phyloP scores from a whole-genome alignment of 2,329 filamentous ascomycete genomes.

The Tothia fuscella region DNA sequence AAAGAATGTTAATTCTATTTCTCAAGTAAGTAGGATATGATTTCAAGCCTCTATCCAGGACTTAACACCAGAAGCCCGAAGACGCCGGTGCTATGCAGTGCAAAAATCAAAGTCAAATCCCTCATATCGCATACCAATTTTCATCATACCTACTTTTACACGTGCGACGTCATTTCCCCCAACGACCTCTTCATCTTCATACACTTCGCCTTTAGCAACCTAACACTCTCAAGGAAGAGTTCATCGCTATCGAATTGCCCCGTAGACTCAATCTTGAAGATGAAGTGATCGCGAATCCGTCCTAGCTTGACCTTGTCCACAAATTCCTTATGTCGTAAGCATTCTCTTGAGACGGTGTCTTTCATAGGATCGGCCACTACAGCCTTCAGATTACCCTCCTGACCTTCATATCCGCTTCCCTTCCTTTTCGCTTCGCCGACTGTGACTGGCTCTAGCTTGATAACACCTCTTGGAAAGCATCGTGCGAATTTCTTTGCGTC shows the following conservation, averaged over 20 bases:
- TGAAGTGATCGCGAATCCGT: slow-evolving; percentile 86
- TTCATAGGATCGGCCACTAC: slow-evolving; percentile 81
- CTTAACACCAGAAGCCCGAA: no score
- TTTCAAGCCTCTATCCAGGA: no score
- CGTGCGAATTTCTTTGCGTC: slow-evolving; percentile 81
- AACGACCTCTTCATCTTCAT: slow-evolving; percentile 59
- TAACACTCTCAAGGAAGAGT: slow-evolving; percentile 82
- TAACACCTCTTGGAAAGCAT: slow-evolving; percentile 85
- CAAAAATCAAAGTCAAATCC: neutral
- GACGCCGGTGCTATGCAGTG: slow-evolving; percentile 3
- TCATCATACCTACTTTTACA: neutral
- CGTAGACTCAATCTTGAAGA: slow-evolving; percentile 88
- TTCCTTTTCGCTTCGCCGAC: slow-evolving; percentile 47
- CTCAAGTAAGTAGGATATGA: no score
- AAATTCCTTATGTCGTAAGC: slow-evolving; percentile 83
- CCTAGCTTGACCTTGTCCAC: slow-evolving; percentile 91
- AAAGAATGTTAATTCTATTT: no score
- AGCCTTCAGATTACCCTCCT: slow-evolving; percentile 72
- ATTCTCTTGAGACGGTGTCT: slow-evolving; percentile 91
- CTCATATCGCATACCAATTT: neutral
- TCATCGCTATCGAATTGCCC: slow-evolving; percentile 92
- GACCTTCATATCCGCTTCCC: slow-evolving; percentile 57
- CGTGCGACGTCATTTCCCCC: slow-evolving; percentile 8
- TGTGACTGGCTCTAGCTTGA: slow-evolving; percentile 64
- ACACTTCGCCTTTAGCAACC: slow-evolving; percentile 76